phyloP scores from a whole-genome alignment of 257 asterid genomes.

The Fraxinus excelsior region DNA sequence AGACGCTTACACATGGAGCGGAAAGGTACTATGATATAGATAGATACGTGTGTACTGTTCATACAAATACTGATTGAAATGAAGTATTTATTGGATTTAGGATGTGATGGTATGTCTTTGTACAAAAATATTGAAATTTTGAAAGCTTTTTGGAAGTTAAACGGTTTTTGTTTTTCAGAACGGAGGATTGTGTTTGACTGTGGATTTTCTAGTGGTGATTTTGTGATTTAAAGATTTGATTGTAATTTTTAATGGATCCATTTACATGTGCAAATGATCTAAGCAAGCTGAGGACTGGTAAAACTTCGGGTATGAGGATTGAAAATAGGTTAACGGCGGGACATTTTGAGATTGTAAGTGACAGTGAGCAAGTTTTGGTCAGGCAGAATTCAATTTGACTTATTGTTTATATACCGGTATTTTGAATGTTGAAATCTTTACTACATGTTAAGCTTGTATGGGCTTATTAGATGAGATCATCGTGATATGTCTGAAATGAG shows the following conservation, averaged over 20 bases:
- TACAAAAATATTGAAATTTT: not conserved
- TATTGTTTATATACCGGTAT: not conserved
- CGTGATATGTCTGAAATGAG: not conserved
- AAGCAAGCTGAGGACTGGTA: not conserved
- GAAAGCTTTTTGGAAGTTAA: not conserved
- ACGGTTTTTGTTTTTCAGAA: not conserved
- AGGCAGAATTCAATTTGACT: not conserved
- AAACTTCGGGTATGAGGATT: not conserved
- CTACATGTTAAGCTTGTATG: too few species aligned
- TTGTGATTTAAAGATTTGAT: not conserved
- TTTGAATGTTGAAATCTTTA: not conserved
- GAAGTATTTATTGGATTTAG: not conserved
- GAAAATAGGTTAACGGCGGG: not conserved
- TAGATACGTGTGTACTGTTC: not conserved
- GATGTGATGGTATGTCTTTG: not conserved
- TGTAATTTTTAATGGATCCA: not conserved
- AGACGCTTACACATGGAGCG: constrained; percentile 95
- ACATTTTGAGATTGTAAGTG: not conserved
- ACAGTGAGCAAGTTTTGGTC: not conserved
- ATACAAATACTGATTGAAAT: constrained; percentile 8
- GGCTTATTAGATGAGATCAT: not conserved
- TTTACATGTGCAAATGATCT: not conserved
- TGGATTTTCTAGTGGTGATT: not conserved
- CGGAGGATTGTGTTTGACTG: not conserved
- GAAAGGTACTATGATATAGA: constrained; percentile 50